Base-by-base conservation (phyloP, 176 grass and related monocot genomes). In the Aechmea fasciata region DNA sequence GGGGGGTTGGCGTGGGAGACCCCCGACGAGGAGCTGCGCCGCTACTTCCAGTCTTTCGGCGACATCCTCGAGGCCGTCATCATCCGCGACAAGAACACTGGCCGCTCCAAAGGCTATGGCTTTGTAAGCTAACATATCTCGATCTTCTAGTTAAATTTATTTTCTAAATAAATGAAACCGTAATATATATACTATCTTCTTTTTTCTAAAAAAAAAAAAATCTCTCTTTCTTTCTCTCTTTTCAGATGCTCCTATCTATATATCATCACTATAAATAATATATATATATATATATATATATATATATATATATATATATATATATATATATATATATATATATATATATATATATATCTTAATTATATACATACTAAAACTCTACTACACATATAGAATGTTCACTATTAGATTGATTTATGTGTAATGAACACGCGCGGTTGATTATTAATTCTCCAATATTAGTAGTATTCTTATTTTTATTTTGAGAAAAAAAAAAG, bases 1-100 rank as follows among this genome's bases (percentile, higher is more conserved):
- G 73, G 73, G 2, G 73, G 73, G 24, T 75, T 75, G 73, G 63
- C 73, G 10, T 75, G 73, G 73, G 73, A 75, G 73, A 59, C 55
- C 17, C 55, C 55, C 15, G 47, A 26, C 65, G 65, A 67, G 8
- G 65, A 67, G 33, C 7, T 67, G 15, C 65, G 29, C 65, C 65
- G 65, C 26, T 67, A 67, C 14, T 67, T 67, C 65, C 1, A 67
- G 65, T 33, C 33, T 8, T 67, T 67, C 33, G 65, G 65, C 65
- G 65, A 67, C 13, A 67, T 67, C 65, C 65, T 67, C 65, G 65
- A 67, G 65, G 65, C 65, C 33, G 65, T 67, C 33, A 48, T 67
- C 65, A 67, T 67, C n/a, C 33, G 29, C 65, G 65, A 67, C 65
- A 67, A 67, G 15, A 48, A 47, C 28, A 67, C 65, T 14, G 65